Evolutionary conservation across 306 rosid genomes (phyloP), one percentile per base, ranked within the genome.

Genomic region (Pueraria montana): DNA sequence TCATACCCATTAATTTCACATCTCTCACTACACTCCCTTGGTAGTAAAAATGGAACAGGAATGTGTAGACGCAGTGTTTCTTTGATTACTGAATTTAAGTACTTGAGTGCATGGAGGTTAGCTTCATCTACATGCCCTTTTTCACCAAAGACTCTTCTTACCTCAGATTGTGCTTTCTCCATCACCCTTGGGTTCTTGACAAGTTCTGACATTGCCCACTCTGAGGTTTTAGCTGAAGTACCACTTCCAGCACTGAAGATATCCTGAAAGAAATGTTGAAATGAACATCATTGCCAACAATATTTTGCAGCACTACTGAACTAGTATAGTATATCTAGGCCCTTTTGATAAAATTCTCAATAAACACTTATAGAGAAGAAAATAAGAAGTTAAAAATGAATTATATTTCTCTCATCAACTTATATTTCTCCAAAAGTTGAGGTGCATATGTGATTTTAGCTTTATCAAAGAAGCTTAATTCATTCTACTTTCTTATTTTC

Each of bases 201-300:
- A 36, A 89, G 74, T 75, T 89, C 89, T 63, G 92, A 68, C 86
- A 87, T 87, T 52, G 87, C 85, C 90, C 92, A 89, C 7, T 80
- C 86, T 32, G 63, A 38, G 1, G 81, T 21, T 62, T 77, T 80
- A 1, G 78, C 23, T 74, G 87, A 56, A 6, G 85, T 80, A 7
- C 82, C 90, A 18, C 90, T 81, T 49, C 92, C 90, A 23, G 81
- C 92, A 58, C 64, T 40, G 38, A 83, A 89, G 0, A 87, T 83
- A 70, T 87, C 92, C 92, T 83, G 78, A 40, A 78, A 81, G 1
- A 76, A 32, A 61, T 40, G 75, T 10, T 21, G 23, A 43, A 48
- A 7, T 70, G 7, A 43, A 24, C 38, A 21, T 13, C 45, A 12
- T 45, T 21, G 55, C 20, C 74, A 11, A 69, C 38, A 42, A 12